Conservation (phyloP, 2,329 filamentous ascomycete species). For the Aspergillus bombycis region DNA sequence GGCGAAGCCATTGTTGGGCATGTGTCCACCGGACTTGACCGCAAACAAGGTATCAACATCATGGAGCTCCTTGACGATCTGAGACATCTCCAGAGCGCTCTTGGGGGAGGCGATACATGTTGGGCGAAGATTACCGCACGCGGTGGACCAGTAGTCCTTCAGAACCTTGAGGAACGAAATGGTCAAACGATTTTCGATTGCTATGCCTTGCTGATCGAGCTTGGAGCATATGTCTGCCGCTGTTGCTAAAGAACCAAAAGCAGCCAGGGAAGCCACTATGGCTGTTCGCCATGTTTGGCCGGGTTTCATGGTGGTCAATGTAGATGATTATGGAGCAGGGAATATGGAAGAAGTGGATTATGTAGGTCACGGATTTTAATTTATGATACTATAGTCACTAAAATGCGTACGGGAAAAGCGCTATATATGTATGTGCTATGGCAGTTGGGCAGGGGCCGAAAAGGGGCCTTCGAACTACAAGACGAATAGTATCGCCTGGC, state of each 20-base stretch:
- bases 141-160: constrained; percentile 52
- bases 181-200: constrained; percentile 36
- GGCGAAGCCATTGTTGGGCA: constrained; percentile 51
- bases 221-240: constrained; percentile 44
- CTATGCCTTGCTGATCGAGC: constrained; percentile 38
- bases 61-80: constrained; percentile 55
- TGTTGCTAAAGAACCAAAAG: constrained; percentile 23
- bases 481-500: not conserved
- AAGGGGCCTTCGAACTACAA: not conserved
- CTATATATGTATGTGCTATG: not conserved
- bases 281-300: constrained; percentile 22
- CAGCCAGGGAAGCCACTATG: constrained; percentile 21
- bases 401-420: not conserved
- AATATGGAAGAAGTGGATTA: not conserved
- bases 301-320: constrained; percentile 18
- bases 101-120: constrained; percentile 54
- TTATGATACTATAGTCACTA: not conserved
- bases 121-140: constrained; percentile 47
- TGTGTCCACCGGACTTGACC: constrained; percentile 56
- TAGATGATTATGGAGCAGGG: not conserved
- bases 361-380: not conserved
- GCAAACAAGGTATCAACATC: constrained; percentile 56
- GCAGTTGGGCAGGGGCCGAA: not conserved
- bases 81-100: constrained; percentile 55
- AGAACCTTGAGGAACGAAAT: constrained; percentile 43